A percentile compares a stretch with the other conserved stretches of the same genome.
phyloP scores from a whole-genome alignment of 768 basidiomycete species.

The Clathrus columnatus region DNA sequence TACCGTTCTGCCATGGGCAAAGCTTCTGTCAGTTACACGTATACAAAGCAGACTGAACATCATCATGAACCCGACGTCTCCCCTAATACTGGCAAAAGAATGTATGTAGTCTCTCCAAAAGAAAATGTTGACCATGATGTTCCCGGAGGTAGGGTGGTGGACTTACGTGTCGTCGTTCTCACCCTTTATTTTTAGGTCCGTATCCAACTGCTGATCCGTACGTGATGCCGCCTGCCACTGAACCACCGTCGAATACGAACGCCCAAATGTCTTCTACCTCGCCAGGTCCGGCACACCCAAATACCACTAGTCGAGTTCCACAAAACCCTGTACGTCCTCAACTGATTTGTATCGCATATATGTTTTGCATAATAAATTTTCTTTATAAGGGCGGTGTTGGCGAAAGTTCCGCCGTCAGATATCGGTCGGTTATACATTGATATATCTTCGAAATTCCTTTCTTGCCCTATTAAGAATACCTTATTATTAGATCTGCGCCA shows the following conservation, averaged over 20 bases:
- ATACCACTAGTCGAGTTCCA: neutral
- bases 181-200: neutral
- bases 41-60: neutral
- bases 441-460: neutral
- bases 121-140: neutral
- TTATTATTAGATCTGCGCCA: neutral
- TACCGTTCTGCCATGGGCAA: neutral
- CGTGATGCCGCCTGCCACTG: neutral
- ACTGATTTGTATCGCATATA: neutral
- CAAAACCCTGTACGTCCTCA: neutral
- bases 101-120: neutral
- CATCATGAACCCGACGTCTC: neutral
- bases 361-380: neutral
- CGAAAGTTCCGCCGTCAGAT: neutral
- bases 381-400: neutral
- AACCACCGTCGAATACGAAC: neutral
- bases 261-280: neutral
- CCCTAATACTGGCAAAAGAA: neutral
- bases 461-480: neutral
- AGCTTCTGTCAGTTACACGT: neutral
- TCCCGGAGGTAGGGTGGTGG: neutral
- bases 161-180: neutral
- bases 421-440: neutral
- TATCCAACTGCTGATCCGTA: neutral
- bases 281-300: neutral